phyloP scores from a whole-genome alignment of 2,329 filamentous ascomycete species.

The Aspergillus sp. region DNA sequence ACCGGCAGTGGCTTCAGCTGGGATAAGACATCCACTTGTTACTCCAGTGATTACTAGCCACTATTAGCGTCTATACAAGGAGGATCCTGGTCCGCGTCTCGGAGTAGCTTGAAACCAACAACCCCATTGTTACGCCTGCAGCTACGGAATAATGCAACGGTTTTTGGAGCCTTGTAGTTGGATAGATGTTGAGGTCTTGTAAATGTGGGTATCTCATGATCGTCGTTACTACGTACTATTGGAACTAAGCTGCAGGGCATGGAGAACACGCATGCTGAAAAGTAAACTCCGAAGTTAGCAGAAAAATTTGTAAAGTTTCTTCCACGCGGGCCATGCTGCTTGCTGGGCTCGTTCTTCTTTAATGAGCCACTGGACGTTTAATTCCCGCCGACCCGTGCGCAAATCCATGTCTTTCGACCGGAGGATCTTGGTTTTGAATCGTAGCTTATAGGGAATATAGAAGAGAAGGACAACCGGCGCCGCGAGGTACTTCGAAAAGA shows the following conservation, averaged over 20 bases:
- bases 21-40: background rate
- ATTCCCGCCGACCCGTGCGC: constrained; percentile 77
- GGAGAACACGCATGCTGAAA: background rate
- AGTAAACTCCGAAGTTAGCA: constrained; percentile 43
- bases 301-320: constrained; percentile 70
- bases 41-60: background rate
- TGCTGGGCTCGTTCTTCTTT: constrained; percentile 77
- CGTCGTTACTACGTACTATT: background rate
- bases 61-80: background rate
- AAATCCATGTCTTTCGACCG: constrained; percentile 76
- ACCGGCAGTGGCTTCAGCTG: background rate
- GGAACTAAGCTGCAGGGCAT: background rate
- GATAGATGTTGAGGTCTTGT: background rate
- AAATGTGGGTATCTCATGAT: constrained; percentile 3
- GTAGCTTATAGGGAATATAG: constrained; percentile 75
- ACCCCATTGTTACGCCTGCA: background rate
- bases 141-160: background rate
- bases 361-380: constrained; percentile 76
- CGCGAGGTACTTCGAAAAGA: constrained; percentile 66
- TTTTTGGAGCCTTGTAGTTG: background rate
- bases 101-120: background rate
- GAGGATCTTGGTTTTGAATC: constrained; percentile 67
- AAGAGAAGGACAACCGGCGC: constrained; percentile 57
- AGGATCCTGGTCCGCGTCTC: background rate
- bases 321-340: constrained; percentile 72